Base-by-base conservation (phyloP, 2,329 filamentous ascomycete genomes). In the Parastagonospora avenae region DNA sequence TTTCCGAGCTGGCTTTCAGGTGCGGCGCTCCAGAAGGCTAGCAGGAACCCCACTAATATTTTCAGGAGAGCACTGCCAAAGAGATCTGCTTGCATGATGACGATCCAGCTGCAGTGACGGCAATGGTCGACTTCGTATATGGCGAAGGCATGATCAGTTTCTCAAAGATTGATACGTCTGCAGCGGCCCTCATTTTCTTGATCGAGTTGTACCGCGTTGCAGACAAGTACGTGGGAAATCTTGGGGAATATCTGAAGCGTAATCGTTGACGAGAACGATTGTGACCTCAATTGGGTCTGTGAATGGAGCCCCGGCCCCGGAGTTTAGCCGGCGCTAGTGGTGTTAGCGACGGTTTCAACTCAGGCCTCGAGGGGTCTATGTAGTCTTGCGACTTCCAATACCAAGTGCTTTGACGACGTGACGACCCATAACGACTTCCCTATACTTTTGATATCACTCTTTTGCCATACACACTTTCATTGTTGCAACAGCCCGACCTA, bases 381-480 rank as follows among this genome's bases (percentile, higher is more conserved):
- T 55, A 36, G 47, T 44, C 39, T 51, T 57, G 36, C 48, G 48
- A 51, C 39, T 35, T 46, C 32, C 42, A 48, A 47, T 43, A 38
- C 49, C 51, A 35, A 48, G 46, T 44, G 59, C 19, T 51, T 62
- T 67, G 42, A 69, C 62, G 60, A 69, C 57, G 49, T 70, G 62
- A 70, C 64, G 66, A 68, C 62, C 57, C 57, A 58, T 59, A 67
- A 63, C 55, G 47, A 50, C 60, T 56, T 52, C 53, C 57, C 48
- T 49, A 55, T 42, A 49, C 24, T 36, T 37, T 35, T 40, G 19
- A 30, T 32, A 29, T 44, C 28, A 24, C 19, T 24, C 33, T 41
- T 33, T 38, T 42, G 27, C 32, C 39, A 32, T 47, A 40, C 44
- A 24, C 19, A 24, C 19, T 24, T 24, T 47, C 19, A 30, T 33